phyloP scores from a whole-genome alignment of 2,329 filamentous ascomycete genomes.

The Sphaerulina vaccinii region DNA sequence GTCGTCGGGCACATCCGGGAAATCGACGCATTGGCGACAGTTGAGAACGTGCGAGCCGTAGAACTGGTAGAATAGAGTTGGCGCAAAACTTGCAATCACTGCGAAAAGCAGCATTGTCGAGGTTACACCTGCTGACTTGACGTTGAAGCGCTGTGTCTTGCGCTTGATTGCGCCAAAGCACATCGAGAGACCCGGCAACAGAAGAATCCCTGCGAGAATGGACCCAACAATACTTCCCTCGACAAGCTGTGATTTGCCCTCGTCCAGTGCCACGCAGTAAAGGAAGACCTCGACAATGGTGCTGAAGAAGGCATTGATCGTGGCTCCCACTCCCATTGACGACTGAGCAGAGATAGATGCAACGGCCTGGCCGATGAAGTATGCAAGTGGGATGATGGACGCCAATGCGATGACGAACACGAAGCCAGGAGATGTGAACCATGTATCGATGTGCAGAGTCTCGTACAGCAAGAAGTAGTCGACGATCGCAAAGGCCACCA shows the following conservation, averaged over 20 bases:
- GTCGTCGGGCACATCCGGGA: constrained; percentile 50
- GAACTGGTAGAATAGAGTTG: constrained; percentile 96
- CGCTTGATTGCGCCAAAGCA: constrained; percentile 97
- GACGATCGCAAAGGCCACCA: constrained; percentile 92
- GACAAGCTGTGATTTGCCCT: constrained; percentile 89
- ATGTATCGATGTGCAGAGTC: constrained; percentile 65
- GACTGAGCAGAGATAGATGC: constrained; percentile 98
- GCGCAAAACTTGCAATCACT: constrained; percentile 90
- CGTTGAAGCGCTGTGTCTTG: constrained; percentile 98
- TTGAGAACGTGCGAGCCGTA: constrained; percentile 96
- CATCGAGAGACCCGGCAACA: constrained; percentile 94
- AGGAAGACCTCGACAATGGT: constrained; percentile 97
- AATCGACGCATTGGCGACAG: constrained; percentile 59
- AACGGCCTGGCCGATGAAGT: constrained; percentile 97
- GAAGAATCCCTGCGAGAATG: constrained; percentile 94
- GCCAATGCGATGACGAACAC: constrained; percentile 80
- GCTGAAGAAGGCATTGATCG: constrained; percentile 97
- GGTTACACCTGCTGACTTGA: constrained; percentile 90
- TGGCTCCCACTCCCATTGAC: constrained; percentile 95
- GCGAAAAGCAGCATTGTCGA: constrained; percentile 98
- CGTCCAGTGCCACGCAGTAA: constrained; percentile 88
- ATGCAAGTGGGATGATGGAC: constrained; percentile 93
- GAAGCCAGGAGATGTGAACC: constrained; percentile 78
- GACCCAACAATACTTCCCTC: constrained; percentile 97
- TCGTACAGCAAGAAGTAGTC: constrained; percentile 81